phyloP scores from a whole-genome alignment of 169 alveolate genomes.

The Sarcocystis neurona region DNA sequence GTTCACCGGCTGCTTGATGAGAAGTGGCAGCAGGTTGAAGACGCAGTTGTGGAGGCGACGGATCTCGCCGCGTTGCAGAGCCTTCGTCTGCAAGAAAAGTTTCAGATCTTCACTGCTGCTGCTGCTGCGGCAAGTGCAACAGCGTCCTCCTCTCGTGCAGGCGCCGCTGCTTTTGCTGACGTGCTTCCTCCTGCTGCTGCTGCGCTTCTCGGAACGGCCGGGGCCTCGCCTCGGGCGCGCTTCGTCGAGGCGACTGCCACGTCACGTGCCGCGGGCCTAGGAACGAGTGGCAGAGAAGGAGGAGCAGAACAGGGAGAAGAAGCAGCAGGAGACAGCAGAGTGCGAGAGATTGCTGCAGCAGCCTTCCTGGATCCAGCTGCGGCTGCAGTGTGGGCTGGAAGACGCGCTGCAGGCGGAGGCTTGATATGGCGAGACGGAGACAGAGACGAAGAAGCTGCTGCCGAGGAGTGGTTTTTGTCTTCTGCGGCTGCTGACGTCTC shows the following conservation, averaged over 20 bases:
- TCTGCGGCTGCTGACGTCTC: not conserved
- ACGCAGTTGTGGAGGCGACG: constrained; percentile 47
- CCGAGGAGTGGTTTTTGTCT: no score
- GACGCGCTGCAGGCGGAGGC: not conserved
- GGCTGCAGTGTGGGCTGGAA: not conserved
- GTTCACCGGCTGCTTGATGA: constrained; percentile 45
- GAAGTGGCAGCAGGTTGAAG: constrained; percentile 55
- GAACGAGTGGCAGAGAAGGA: not conserved
- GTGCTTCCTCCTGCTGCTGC: not conserved
- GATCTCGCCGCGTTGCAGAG: constrained; percentile 59
- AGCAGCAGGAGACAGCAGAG: no score
- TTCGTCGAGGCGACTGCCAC: not conserved
- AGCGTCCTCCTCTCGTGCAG: not conserved
- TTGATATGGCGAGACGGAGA: not conserved
- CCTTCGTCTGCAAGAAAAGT: constrained; percentile 13
- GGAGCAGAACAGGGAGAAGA: no score
- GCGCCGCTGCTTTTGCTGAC: not conserved
- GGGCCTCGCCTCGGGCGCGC: not conserved
- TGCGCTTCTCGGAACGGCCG: not conserved
- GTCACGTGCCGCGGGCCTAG: not conserved
- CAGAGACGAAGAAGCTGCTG: no score
- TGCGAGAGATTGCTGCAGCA: no score
- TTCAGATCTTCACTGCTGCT: constrained; percentile 19
- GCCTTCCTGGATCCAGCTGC: no score
- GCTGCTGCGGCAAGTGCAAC: constrained; percentile 42